A percentile compares a stretch with the other conserved stretches of the same genome.
These are phyloP conservation scores for Trichothecium sympodiale DNA, from an alignment of 2,329 filamentous ascomycete genomes.

Conservation along the genomic window DNA sequence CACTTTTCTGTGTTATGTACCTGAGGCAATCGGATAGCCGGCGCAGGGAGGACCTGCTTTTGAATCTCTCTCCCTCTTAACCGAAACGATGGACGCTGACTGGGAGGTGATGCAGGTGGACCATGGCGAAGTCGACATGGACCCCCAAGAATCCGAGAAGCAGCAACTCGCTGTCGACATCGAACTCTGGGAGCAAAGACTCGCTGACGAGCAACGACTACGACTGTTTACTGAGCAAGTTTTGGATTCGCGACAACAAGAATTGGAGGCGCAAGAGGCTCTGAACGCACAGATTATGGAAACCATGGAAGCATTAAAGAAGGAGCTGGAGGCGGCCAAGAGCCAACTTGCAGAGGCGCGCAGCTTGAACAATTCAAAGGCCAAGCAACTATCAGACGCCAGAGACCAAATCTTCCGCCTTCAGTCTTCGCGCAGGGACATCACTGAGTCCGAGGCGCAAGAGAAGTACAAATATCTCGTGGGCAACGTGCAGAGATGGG, in stretches of 20 bases:
- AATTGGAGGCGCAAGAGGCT: conserved; percentile 19
- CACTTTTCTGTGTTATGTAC: neutral
- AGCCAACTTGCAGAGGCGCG: conserved; percentile 19
- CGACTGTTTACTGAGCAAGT: conserved; percentile 23
- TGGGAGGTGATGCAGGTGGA: neutral
- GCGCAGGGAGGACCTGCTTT: neutral
- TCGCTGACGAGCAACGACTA: conserved; percentile 20
- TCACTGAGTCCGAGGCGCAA: conserved; percentile 23
- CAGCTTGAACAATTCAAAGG: conserved; percentile 12
- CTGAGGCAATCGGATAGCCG: neutral
- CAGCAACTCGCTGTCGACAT: conserved; percentile 6
- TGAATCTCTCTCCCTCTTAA: neutral
- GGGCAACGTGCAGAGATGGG: conserved; percentile 23
- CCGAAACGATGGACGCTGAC: neutral
- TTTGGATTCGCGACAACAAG: conserved; percentile 22
- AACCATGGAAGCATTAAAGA: conserved; percentile 17
- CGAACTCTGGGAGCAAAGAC: conserved; percentile 12
- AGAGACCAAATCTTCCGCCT: conserved; percentile 20
- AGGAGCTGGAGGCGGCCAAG: conserved; percentile 17
- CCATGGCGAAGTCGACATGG: too few relatives aligned
- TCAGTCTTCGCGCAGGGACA: conserved; percentile 20
- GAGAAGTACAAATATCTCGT: conserved; percentile 21
- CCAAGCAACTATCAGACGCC: conserved; percentile 17
- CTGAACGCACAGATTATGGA: conserved; percentile 16
- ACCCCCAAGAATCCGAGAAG: conserved; percentile 2